A percentile compares a stretch with the other conserved stretches of the same genome.
phyloP scores from a whole-genome alignment of 371 early-diverging fungal species.

The Mucor plumbeus region DNA sequence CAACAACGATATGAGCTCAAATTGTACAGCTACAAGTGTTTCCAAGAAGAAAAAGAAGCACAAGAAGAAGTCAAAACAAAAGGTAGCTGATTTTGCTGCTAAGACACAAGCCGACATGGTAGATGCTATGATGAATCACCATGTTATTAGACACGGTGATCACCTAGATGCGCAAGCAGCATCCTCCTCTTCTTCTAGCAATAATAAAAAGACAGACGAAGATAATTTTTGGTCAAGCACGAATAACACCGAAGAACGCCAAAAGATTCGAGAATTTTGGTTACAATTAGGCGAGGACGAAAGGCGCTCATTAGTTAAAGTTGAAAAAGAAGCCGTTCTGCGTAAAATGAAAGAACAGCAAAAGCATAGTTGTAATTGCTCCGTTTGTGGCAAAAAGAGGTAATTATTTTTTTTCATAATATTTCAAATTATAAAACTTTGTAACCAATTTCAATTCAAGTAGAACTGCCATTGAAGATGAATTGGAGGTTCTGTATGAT shows the following conservation, averaged over 20 bases:
- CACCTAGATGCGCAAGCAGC: constrained; percentile 14
- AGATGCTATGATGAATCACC: constrained; percentile 37
- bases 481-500: constrained; percentile 89
- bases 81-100: constrained; percentile 6
- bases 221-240: constrained; percentile 68
- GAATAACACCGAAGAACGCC: constrained; percentile 81
- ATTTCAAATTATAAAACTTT: background rate
- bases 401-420: constrained; percentile 30
- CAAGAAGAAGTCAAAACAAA: constrained; percentile 25
- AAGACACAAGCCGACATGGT: constrained; percentile 32
- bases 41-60: constrained; percentile 32
- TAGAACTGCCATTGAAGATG: constrained; percentile 90
- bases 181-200: constrained; percentile 6
- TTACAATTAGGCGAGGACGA: constrained; percentile 85
- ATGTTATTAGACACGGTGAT: constrained; percentile 31
- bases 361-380: constrained; percentile 88
- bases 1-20: constrained; percentile 4
- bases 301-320: constrained; percentile 79
- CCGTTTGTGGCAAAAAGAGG: constrained; percentile 91
- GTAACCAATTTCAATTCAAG: background rate
- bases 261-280: constrained; percentile 91
- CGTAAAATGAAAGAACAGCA: constrained; percentile 94
- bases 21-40: constrained; percentile 21
- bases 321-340: constrained; percentile 91
- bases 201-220: constrained; percentile 7